Evolutionary conservation across 192 early-diverging fungal species (phyloP).

Genomic region (Coemansia sp.): DNA sequence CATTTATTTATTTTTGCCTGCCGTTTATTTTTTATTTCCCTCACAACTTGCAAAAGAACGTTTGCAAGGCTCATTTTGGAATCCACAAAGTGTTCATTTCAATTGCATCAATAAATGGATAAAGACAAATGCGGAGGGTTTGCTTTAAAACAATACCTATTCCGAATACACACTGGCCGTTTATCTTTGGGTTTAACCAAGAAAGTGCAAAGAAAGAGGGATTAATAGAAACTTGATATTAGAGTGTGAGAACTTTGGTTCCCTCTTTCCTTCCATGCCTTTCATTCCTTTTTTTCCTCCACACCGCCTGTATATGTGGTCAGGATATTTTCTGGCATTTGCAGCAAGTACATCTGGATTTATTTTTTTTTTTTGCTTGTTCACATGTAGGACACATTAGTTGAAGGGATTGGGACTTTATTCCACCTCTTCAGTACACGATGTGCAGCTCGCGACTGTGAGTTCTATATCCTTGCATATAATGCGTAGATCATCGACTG

Average conservation of each 20-base stretch:
- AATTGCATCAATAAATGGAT: background rate
- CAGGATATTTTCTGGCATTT: too few species aligned
- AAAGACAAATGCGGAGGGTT: background rate
- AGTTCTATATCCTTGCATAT: background rate
- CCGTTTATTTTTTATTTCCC: background rate
- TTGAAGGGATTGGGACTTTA: too few species aligned
- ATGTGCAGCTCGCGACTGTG: background rate
- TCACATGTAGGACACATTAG: too few species aligned
- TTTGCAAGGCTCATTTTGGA: background rate
- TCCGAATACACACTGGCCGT: background rate
- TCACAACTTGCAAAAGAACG: background rate
- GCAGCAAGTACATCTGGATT: too few species aligned
- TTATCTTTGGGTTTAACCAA: background rate
- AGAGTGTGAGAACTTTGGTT: background rate
- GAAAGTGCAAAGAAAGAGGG: too few species aligned
- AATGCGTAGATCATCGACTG: background rate
- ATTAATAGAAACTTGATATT: background rate
- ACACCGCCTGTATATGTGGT: too few species aligned
- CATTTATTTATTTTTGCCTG: background rate
- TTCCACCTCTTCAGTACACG: background rate
- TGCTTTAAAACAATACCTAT: background rate
- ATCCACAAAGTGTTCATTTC: background rate
- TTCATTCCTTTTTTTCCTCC: too few species aligned
- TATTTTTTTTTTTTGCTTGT: too few species aligned
- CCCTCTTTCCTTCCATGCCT: background rate